Base-by-base conservation (phyloP, 73 alveolate species). In the Diophrys sp. region DNA sequence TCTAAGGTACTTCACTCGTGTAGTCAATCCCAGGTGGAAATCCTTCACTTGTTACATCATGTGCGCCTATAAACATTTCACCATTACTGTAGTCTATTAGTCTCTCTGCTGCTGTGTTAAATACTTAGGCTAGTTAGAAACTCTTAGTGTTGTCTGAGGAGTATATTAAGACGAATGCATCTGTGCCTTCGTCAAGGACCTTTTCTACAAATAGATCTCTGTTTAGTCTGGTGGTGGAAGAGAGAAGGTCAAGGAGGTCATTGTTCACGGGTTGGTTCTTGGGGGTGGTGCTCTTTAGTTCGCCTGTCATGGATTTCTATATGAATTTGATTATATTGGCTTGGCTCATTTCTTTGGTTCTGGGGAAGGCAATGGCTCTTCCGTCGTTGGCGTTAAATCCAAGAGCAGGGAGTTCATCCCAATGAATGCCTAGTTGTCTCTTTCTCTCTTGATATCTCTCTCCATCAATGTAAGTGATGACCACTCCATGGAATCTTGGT, bases 401-500 rank as follows among this genome's bases (percentile, higher is more conserved):
- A 23, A 85, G 26, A 8, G 93, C 81, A n/a, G 93, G 93, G 0
- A 77, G 62, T 29, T 71, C 83, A 14, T 71, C 62, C 74, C 83
- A 85, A 0, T 70, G 25, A n/a, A 85, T 78, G 14, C 83, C 82
- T 18, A 85, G 29, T 28, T 53, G 78, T 32, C 67, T 73, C 29
- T 77, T 44, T 31, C 34, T 53, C 24, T 71, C 56, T n/a, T 1
- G 1, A 56, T 57, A 78, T 1, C 14, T 30, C 1, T 56, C 54
- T 27, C 74, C 75, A 56, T 85, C 77, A 26, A 74, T 81, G 34
- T 72, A 78, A 25, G 93, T n/a, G 23, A 85, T 29, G 1, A 85
- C 28, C 24, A 85, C 31, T 1, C 82, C 80, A 25, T 32, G 88
- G 27, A 30, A 71, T 11, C 27, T 33, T 5, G 30, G 68, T 1